A percentile compares a stretch with the other conserved stretches of the same genome.
Evolutionary conservation across 352 stramenopile species (phyloP).

Genomic region (Pythium pyrilobum): DNA sequence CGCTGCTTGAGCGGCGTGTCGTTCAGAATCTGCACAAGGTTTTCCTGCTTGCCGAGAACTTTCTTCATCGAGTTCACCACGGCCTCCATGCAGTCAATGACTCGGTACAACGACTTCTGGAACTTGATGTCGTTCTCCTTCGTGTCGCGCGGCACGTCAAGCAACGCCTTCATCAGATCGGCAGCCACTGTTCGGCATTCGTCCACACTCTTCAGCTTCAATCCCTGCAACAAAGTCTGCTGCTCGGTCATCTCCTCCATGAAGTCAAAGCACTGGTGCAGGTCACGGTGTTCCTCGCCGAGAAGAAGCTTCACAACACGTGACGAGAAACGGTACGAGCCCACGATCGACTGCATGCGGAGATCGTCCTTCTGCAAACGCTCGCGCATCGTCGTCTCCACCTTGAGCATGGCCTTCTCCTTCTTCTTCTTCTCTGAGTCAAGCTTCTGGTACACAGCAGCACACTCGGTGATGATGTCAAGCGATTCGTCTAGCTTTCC

Average conservation of each 20-base stretch:
- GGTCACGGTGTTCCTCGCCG: slow-evolving; percentile 75
- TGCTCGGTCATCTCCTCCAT: slow-evolving; percentile 76
- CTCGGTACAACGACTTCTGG: slow-evolving; percentile 66
- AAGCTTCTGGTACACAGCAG: slow-evolving; percentile 71
- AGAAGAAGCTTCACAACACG: slow-evolving; percentile 72
- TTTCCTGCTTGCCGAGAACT: slow-evolving; percentile 73
- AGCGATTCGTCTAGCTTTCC: slow-evolving; percentile 80
- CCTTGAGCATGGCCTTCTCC: slow-evolving; percentile 78
- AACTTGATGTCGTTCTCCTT: slow-evolving; percentile 84
- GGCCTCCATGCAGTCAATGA: slow-evolving; percentile 78
- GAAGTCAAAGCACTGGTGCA: slow-evolving; percentile 82
- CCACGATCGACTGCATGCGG: slow-evolving; percentile 64
- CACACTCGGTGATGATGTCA: slow-evolving; percentile 79
- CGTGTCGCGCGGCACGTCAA: slow-evolving; percentile 68
- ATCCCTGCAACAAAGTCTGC: slow-evolving; percentile 61
- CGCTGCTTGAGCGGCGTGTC: slow-evolving; percentile 78
- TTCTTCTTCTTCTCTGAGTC: slow-evolving; percentile 85
- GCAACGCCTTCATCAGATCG: slow-evolving; percentile 78
- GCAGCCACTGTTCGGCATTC: slow-evolving; percentile 56
- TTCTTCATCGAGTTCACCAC: slow-evolving; percentile 80
- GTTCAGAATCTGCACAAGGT: slow-evolving; percentile 76
- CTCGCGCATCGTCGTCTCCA: slow-evolving; percentile 77
- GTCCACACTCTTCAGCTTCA: slow-evolving; percentile 74
- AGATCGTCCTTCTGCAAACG: slow-evolving; percentile 79
- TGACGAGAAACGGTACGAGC: slow-evolving; percentile 82